These are phyloP conservation scores for Cajanus cajan DNA, from an alignment of 306 rosid species.

Conservation along the genomic window DNA sequence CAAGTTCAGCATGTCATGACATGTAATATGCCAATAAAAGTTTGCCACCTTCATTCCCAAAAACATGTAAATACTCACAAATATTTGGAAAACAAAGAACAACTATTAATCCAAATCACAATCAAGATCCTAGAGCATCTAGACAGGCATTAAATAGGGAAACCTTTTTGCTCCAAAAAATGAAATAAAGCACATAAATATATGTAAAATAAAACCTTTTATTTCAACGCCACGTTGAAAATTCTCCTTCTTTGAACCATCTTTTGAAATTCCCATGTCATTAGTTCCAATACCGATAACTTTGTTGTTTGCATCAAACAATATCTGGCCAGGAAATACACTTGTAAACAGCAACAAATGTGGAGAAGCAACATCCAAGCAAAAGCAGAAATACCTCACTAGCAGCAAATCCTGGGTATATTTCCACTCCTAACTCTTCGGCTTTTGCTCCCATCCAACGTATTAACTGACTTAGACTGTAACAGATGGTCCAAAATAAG, in stretches of 20 bases:
- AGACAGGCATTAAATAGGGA: constrained; percentile 3
- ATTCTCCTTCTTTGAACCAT: constrained; percentile 85
- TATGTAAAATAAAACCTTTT: constrained; percentile 62
- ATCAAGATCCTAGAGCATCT: constrained; percentile 24
- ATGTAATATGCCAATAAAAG: not conserved
- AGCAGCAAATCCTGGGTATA: constrained; percentile 96
- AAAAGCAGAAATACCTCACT: constrained; percentile 66
- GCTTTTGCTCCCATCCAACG: constrained; percentile 98
- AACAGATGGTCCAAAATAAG: constrained; percentile 35
- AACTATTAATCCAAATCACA: constrained; percentile 8
- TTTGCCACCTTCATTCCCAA: not conserved
- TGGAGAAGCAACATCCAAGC: constrained; percentile 20
- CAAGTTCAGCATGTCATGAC: not conserved
- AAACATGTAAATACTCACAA: not conserved
- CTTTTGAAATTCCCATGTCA: constrained; percentile 93
- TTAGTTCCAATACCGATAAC: constrained; percentile 89
- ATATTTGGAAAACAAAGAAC: constrained; percentile 7
- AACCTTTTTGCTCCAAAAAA: not conserved
- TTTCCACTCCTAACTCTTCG: constrained; percentile 93
- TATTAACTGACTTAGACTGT: constrained; percentile 86
- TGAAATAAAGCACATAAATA: not conserved
- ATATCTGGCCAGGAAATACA: constrained; percentile 51
- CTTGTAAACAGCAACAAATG: constrained; percentile 16
- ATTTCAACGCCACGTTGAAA: constrained; percentile 82
- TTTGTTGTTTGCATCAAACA: constrained; percentile 60